phyloP scores from a whole-genome alignment of 2,329 filamentous ascomycete species.

The Penicillium sp. region DNA sequence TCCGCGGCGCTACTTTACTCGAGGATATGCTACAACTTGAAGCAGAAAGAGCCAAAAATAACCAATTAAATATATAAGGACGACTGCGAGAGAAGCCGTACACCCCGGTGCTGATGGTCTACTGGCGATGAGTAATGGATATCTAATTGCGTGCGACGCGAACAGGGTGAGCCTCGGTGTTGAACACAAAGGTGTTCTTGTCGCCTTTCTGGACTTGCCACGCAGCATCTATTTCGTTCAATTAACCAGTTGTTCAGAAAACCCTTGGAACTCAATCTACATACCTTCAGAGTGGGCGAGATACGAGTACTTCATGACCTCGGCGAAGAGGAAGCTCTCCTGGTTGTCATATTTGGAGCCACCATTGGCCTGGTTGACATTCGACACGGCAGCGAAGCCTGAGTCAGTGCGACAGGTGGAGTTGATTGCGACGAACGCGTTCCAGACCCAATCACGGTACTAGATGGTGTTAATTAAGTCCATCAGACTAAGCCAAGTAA shows the following conservation, averaged over 20 bases:
- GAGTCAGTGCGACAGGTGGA: slow-evolving; percentile 64
- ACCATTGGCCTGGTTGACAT: slow-evolving; percentile 69
- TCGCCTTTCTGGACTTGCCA: slow-evolving; percentile 58
- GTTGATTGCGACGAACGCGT: slow-evolving; percentile 72
- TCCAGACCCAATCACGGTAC: slow-evolving; percentile 86
- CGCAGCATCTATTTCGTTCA: slow-evolving; percentile 54
- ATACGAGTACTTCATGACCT: slow-evolving; percentile 84
- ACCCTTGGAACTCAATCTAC: background rate
- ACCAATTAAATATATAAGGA: background rate
- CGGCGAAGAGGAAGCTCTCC: slow-evolving; percentile 87
- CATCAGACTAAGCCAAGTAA: background rate
- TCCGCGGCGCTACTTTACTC: background rate
- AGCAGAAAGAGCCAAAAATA: background rate
- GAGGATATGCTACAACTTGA: background rate
- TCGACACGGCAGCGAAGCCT: slow-evolving; percentile 67
- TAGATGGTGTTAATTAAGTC: slow-evolving; percentile 20
- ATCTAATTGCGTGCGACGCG: slow-evolving; percentile 20
- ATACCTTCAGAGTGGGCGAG: slow-evolving; percentile 63
- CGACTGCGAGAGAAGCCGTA: background rate
- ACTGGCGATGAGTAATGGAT: slow-evolving; percentile 5
- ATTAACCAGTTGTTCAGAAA: slow-evolving; percentile 3
- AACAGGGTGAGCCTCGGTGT: slow-evolving; percentile 67
- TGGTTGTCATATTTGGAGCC: slow-evolving; percentile 70
- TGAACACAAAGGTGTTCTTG: slow-evolving; percentile 63
- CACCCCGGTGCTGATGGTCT: background rate